Conservation (phyloP, 306 rosid genomes). For the Cercis canadensis region DNA sequence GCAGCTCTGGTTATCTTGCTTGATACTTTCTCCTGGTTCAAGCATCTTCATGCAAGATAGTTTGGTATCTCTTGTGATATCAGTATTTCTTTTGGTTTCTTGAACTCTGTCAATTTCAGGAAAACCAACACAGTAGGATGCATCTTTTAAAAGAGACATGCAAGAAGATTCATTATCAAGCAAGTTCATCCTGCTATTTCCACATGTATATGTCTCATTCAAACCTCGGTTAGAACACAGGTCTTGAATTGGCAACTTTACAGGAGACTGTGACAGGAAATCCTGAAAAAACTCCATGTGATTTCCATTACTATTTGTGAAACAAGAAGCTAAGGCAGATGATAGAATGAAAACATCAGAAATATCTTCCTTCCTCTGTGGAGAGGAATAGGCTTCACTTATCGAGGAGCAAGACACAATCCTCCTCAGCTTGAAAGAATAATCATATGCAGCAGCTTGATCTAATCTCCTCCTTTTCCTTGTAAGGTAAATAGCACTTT, state of each 20-base stretch:
- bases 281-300: not conserved
- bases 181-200: not conserved
- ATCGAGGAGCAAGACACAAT: not conserved
- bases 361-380: not conserved
- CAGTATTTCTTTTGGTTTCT: slow-evolving; percentile 28
- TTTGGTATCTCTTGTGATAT: slow-evolving; percentile 10
- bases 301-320: not conserved
- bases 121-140: not conserved
- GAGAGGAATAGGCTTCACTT: not conserved
- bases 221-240: not conserved
- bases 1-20: slow-evolving; percentile 10
- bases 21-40: slow-evolving; percentile 43
- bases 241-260: slow-evolving; percentile 6
- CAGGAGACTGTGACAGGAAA: not conserved
- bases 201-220: not conserved
- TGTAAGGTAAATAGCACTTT: slow-evolving; percentile 9
- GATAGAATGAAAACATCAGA: not conserved
- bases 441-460: slow-evolving; percentile 2
- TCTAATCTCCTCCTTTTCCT: slow-evolving; percentile 43
- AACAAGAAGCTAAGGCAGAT: not conserved
- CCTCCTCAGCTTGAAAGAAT: slow-evolving; percentile 24
- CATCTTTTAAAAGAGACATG: slow-evolving; percentile 4
- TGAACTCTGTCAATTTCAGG: slow-evolving; percentile 22
- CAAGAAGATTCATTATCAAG: not conserved
- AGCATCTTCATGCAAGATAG: slow-evolving; percentile 22